Base-by-base conservation (phyloP, 352 stramenopile genomes). In the Halophytophthora batemanensis region DNA sequence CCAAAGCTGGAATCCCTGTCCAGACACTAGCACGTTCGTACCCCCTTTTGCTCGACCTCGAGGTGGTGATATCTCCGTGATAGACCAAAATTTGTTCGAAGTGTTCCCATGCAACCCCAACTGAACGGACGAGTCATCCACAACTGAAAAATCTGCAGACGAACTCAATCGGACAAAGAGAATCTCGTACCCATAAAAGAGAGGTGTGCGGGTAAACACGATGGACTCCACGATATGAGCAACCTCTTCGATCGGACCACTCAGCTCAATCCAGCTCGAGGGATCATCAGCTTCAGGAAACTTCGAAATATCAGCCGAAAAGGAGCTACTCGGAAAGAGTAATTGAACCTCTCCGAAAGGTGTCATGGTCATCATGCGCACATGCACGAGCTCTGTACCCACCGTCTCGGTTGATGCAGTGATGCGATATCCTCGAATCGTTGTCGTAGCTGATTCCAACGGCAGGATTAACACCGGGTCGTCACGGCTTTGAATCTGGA, bases 111-210 rank as follows among this genome's bases (percentile, higher is more conserved):
- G 44, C 31, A 88, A 50, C 0, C 50, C 56, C 1, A 90, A 15
- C 17, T 82, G 65, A 21, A 90, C 45, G 2, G 64, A 48, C 0
- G 61, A 67, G 8, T 87, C 61, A 61, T 87, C 75, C 6, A 59
- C 50, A 6, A 59, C 47, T 13, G 45, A 58, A 31, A 83, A 86
- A 25, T 86, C 66, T 3, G 59, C 19, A 2, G 28, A n/a, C 48
- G 77, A 48, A 43, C 80, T 90, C 45, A 86, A 51, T 12, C 54
- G 52, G 19, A 86, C 39, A 42, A 84, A 84, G 8, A 92, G 40
- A 13, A 86, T 43, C 22, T 92, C 82, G 42, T 76, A 67, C 7
- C 82, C 82, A 18, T 75, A 74, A 54, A 87, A 87, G 1, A 72
- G 66, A 17, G 55, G 68, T 1, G 62, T 33, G 17, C 77, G 73